Evolutionary conservation across 768 basidiomycete genomes (phyloP).

Genomic region (Trametes sanguinea): DNA sequence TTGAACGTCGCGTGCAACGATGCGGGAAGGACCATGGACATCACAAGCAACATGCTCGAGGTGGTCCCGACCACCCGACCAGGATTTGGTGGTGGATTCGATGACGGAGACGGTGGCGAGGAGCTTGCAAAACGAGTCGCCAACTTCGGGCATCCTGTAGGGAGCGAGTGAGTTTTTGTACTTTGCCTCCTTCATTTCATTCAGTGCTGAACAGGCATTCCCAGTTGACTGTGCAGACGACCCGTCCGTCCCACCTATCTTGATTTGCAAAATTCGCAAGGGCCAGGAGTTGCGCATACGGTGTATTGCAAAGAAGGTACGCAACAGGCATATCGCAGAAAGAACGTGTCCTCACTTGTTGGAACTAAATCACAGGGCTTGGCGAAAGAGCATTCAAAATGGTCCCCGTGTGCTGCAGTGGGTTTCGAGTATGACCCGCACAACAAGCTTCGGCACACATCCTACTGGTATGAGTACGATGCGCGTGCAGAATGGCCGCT

Average conservation of each 20-base stretch:
- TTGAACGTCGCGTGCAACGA: constrained; percentile 79
- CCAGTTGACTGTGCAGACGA: constrained; percentile 48
- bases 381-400: constrained; percentile 98
- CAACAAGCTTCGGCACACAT: constrained; percentile 95
- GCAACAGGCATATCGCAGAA: constrained; percentile 16
- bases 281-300: constrained; percentile 86
- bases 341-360: no score
- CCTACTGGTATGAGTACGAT: constrained; percentile 90
- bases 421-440: constrained; percentile 98
- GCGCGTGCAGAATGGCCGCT: constrained; percentile 88
- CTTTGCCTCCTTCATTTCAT: background rate
- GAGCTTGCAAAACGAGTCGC: constrained; percentile 74
- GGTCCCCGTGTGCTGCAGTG: constrained; percentile 95
- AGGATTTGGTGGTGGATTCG: constrained; percentile 13
- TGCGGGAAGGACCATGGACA: constrained; percentile 67
- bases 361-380: constrained; percentile 63
- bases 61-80: constrained; percentile 41
- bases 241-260: constrained; percentile 61
- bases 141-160: constrained; percentile 78
- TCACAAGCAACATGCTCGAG: constrained; percentile 86
- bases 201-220: no score
- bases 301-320: constrained; percentile 94
- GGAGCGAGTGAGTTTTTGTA: constrained; percentile 72
- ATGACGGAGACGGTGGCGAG: constrained; percentile 56
- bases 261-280: constrained; percentile 91